Evolutionary conservation across 2,329 filamentous ascomycete species (phyloP).

Genomic region (Penicillium sumatraense): DNA sequence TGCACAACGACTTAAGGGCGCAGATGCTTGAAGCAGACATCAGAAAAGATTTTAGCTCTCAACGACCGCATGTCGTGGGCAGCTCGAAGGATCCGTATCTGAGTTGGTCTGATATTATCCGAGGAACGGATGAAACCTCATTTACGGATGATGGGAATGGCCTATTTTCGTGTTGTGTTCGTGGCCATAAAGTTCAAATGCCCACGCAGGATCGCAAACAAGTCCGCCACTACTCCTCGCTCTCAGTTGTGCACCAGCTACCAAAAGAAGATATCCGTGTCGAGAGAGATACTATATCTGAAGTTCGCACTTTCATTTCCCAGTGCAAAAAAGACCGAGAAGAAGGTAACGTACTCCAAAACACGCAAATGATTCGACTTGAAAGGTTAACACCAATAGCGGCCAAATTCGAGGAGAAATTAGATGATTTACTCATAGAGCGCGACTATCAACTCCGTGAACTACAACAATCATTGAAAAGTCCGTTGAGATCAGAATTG

Average conservation of each 20-base stretch:
- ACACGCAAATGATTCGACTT: background rate
- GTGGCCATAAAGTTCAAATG: background rate
- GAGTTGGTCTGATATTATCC: background rate
- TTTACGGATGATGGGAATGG: background rate
- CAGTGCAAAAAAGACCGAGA: background rate
- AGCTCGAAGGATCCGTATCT: background rate
- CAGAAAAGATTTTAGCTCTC: background rate
- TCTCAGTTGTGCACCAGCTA: background rate
- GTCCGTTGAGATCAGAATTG: background rate
- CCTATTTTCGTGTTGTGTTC: background rate
- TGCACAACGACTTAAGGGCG: background rate
- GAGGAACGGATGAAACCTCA: background rate
- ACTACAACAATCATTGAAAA: background rate
- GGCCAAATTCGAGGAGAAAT: conserved; percentile 1
- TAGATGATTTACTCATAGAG: background rate
- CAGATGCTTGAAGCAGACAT: background rate
- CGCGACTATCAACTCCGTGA: background rate
- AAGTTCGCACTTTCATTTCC: background rate
- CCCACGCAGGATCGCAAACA: background rate
- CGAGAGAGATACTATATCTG: conserved; percentile 1
- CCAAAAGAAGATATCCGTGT: background rate
- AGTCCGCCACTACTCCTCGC: background rate
- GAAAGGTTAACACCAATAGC: background rate
- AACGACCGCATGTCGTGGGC: background rate
- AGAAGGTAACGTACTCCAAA: background rate